Percentiles rank a stretch among this genome's conserved stretches.
These are phyloP conservation scores for Vigna reflexopilosa DNA, from an alignment of 306 rosid genomes.

Conservation along the genomic window DNA sequence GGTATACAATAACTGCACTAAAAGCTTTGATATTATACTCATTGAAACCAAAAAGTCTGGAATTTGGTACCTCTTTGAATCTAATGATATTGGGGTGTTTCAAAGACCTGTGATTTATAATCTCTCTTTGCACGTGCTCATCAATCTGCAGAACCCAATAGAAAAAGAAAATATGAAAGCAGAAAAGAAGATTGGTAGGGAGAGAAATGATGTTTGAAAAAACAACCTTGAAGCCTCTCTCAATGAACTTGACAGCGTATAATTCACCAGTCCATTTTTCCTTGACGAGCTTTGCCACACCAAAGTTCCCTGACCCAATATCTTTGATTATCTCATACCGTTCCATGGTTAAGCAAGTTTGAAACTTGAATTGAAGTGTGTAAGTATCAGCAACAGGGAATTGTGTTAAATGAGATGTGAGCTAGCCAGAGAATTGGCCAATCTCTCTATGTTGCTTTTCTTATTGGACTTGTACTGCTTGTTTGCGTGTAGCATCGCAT, in stretches of 20 bases:
- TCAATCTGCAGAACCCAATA: conserved; percentile 68
- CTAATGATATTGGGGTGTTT: conserved; percentile 95
- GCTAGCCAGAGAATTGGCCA: conserved; percentile 1
- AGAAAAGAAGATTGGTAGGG: too few species aligned
- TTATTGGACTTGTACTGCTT: conserved; percentile 37
- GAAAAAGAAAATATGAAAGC: too few species aligned
- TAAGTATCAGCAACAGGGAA: neutral
- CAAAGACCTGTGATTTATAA: conserved; percentile 90
- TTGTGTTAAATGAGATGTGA: conserved; percentile 12
- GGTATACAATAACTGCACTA: neutral
- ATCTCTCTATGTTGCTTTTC: conserved; percentile 20
- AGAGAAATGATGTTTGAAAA: neutral
- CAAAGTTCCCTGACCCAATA: conserved; percentile 97
- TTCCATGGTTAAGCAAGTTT: conserved; percentile 60
- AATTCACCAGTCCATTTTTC: conserved; percentile 80
- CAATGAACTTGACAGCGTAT: conserved; percentile 90
- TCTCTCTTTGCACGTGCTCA: conserved; percentile 97
- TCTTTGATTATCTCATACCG: conserved; percentile 79
- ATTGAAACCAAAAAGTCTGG: conserved; percentile 8
- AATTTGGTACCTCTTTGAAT: conserved; percentile 85
- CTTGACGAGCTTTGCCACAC: conserved; percentile 87
- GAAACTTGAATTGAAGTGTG: conserved; percentile 2
- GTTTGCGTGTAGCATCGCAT: conserved; percentile 52
- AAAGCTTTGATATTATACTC: neutral
- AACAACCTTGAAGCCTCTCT: conserved; percentile 85